phyloP scores from a whole-genome alignment of 1,284 basidiomycete species.

The Trichosporon asahii region DNA sequence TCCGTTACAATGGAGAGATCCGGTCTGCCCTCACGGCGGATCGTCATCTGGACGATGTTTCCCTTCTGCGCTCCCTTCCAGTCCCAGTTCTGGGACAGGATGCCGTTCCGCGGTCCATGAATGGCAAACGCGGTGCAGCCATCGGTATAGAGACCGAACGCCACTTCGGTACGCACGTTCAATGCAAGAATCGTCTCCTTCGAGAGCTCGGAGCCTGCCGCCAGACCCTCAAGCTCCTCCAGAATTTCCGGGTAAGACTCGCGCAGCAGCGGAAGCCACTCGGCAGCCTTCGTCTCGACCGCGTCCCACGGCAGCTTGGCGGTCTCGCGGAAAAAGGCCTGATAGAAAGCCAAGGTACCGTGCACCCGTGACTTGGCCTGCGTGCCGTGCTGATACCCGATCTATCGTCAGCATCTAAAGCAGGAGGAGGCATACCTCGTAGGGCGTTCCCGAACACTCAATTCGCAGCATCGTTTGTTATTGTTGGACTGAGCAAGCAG shows the following conservation, averaged over 20 bases:
- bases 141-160: conserved; percentile 21
- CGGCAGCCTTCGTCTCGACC: conserved; percentile 15
- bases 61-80: conserved; percentile 17
- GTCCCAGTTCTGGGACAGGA: conserved; percentile 29
- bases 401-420: conserved; percentile 10
- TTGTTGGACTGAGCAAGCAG: neutral
- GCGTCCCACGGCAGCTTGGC: conserved; percentile 22
- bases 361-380: conserved; percentile 17
- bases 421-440: conserved; percentile 8
- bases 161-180: conserved; percentile 28
- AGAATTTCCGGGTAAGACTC: conserved; percentile 19
- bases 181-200: conserved; percentile 18
- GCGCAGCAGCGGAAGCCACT: conserved; percentile 22
- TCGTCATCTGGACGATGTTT: conserved; percentile 20
- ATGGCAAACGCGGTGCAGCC: conserved; percentile 20
- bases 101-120: conserved; percentile 5
- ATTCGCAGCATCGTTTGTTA: conserved; percentile 16
- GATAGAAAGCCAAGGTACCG: conserved; percentile 25
- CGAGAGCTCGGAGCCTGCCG: conserved; percentile 15
- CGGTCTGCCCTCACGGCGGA: conserved; percentile 4
- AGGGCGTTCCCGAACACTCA: conserved; percentile 17
- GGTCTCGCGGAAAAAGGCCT: conserved; percentile 17
- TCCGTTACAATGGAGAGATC: conserved; percentile 22
- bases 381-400: conserved; percentile 22
- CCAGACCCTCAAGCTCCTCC: conserved; percentile 23